phyloP scores from a whole-genome alignment of 1,284 basidiomycete species.

The Boletus smithii region DNA sequence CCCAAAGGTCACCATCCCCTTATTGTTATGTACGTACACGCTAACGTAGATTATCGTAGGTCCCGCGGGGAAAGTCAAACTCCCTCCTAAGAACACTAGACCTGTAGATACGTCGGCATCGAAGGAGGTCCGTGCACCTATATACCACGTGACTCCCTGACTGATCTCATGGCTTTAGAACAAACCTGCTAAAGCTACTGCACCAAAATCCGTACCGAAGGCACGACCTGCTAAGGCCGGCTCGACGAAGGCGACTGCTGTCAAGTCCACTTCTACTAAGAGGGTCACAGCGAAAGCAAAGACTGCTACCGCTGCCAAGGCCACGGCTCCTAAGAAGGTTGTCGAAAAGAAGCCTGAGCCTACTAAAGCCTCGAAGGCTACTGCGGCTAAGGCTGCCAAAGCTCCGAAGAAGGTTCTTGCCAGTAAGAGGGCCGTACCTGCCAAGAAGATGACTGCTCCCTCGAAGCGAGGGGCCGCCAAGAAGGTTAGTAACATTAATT shows the following conservation, averaged over 20 bases:
- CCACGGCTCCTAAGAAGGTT: conserved; percentile 25
- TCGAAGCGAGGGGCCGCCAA: conserved; percentile 52
- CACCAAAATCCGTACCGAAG: conserved; percentile 33
- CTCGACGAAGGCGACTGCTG: conserved; percentile 17
- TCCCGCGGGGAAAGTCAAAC: conserved; percentile 80
- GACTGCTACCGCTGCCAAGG: conserved; percentile 24
- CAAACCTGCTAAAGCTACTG: conserved; percentile 48
- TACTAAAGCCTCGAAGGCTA: conserved; percentile 23
- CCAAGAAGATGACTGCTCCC: conserved; percentile 47
- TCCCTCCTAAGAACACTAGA: conserved; percentile 61
- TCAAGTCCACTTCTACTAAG: conserved; percentile 17
- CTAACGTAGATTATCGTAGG: conserved; percentile 40
- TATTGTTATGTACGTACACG: conserved; percentile 1
- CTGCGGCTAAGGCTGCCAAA: conserved; percentile 25
- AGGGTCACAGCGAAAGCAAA: conserved; percentile 22
- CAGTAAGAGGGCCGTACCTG: conserved; percentile 42
- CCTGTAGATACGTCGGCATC: conserved; percentile 48
- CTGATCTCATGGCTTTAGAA: conserved; percentile 42
- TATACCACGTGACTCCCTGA: conserved; percentile 25
- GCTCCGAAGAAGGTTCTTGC: conserved; percentile 33
- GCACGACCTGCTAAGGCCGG: conserved; percentile 32
- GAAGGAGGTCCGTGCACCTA: conserved; percentile 59
- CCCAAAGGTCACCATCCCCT: conserved; percentile 69
- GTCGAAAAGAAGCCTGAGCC: conserved; percentile 23
- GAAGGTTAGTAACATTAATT: conserved; percentile 40